Conservation (phyloP, 495 filamentous ascomycete species). For the Penicillium ochrochloron region DNA sequence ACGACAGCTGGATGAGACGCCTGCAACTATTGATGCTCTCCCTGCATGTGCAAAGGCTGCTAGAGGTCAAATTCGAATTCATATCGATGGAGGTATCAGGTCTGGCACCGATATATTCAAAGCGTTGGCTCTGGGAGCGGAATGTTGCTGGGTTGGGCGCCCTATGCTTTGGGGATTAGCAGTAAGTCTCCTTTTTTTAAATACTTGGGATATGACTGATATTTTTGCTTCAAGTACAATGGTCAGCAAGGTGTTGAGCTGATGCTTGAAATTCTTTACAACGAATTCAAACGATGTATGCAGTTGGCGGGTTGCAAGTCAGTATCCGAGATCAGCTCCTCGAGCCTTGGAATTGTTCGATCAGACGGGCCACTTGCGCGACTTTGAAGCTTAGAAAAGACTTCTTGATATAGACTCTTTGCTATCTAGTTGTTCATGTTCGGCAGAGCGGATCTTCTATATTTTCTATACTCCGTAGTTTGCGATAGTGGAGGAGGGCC, state of each 20-base stretch:
- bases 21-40: constrained; percentile 63
- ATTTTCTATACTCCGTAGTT: not conserved
- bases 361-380: constrained; percentile 48
- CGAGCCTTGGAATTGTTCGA: constrained; percentile 41
- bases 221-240: constrained; percentile 33
- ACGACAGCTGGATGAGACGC: constrained; percentile 66
- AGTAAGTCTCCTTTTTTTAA: constrained; percentile 22
- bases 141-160: constrained; percentile 66
- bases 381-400: constrained; percentile 16
- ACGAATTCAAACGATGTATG: constrained; percentile 58
- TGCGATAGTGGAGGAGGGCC: not conserved
- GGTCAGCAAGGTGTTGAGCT: constrained; percentile 46
- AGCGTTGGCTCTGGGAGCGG: constrained; percentile 67
- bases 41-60: constrained; percentile 66
- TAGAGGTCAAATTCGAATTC: constrained; percentile 63
- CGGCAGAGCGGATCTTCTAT: not conserved
- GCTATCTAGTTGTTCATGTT: not conserved
- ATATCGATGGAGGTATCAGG: constrained; percentile 68
- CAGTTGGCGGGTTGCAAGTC: constrained; percentile 53
- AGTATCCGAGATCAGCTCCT: constrained; percentile 49
- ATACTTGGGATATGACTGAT: constrained; percentile 4
- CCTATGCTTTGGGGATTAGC: constrained; percentile 57
- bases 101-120: constrained; percentile 73
- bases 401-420: not conserved
- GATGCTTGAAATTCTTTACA: constrained; percentile 47